Percentiles rank a stretch among this genome's conserved stretches.
phyloP scores from a whole-genome alignment of 768 basidiomycete genomes.

The Lactarius deliciosus region DNA sequence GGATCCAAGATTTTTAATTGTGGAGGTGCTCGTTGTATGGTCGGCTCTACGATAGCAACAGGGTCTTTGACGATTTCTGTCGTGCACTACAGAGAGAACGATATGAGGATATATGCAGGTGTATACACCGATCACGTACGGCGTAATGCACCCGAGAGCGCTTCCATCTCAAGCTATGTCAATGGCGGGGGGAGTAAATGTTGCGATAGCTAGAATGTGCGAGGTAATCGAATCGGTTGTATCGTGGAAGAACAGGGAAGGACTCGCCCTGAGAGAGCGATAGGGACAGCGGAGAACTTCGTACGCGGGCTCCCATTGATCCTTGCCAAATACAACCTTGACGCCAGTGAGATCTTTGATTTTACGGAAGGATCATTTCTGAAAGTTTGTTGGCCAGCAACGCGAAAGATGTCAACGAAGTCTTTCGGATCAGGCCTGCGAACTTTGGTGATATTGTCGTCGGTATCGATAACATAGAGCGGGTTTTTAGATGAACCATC shows the following conservation, averaged over 20 bases:
- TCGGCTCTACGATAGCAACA: constrained; percentile 45
- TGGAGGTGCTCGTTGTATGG: constrained; percentile 36
- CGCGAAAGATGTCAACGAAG: constrained; percentile 50
- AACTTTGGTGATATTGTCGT: constrained; percentile 50
- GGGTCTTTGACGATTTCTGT: constrained; percentile 40
- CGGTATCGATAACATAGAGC: too few species aligned
- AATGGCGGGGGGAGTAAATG: too few species aligned
- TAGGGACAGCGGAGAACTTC: too few species aligned
- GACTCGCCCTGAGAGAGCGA: constrained; percentile 34
- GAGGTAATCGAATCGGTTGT: too few species aligned
- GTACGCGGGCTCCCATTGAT: background rate
- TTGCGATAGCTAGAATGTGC: background rate
- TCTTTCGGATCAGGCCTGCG: too few species aligned
- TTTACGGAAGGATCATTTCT: constrained; percentile 38
- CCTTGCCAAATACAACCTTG: constrained; percentile 56
- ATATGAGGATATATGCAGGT: too few species aligned
- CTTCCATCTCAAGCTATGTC: too few species aligned
- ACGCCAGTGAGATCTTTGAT: constrained; percentile 30
- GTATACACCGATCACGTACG: too few species aligned
- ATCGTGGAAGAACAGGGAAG: too few species aligned
- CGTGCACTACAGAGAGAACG: too few species aligned
- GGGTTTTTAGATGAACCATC: too few species aligned
- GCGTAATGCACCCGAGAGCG: constrained; percentile 1
- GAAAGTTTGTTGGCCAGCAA: constrained; percentile 62
- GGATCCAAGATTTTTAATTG: constrained; percentile 58